Percentiles rank a stretch among this genome's conserved stretches.
Evolutionary conservation across 495 filamentous ascomycete genomes (phyloP).

Genomic region (Pseudomonodictys pantanalensis): DNA sequence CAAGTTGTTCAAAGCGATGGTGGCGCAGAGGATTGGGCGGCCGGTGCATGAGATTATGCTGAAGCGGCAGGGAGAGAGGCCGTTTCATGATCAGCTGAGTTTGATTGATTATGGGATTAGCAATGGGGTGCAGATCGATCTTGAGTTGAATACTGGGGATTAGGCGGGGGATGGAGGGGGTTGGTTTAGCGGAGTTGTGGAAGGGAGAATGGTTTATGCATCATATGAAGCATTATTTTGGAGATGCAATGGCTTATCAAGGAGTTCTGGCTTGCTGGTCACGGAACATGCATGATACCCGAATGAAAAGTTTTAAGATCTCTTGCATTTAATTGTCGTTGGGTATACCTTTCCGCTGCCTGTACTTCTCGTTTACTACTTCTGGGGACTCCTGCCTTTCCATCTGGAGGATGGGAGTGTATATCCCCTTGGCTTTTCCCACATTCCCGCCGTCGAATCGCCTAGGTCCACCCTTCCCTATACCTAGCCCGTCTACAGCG

Average conservation of each 20-base stretch:
- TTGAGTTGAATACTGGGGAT: slow-evolving; percentile 48
- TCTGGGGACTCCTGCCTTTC: slow-evolving; percentile 60
- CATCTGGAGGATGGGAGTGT: slow-evolving; percentile 68
- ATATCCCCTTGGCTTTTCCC: slow-evolving; percentile 40
- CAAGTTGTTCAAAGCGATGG: slow-evolving; percentile 82
- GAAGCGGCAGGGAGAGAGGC: slow-evolving; percentile 85
- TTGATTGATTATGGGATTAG: slow-evolving; percentile 86
- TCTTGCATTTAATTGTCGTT: too few species aligned
- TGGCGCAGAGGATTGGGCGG: slow-evolving; percentile 80
- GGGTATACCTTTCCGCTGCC: slow-evolving; percentile 68
- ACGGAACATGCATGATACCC: too few species aligned
- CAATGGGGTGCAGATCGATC: slow-evolving; percentile 84
- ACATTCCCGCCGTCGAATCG: slow-evolving; percentile 24
- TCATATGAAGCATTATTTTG: too few species aligned
- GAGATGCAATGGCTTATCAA: neutral
- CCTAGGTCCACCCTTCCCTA: slow-evolving; percentile 2
- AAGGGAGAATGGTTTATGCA: neutral
- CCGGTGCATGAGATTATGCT: slow-evolving; percentile 87
- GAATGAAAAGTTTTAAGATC: too few species aligned
- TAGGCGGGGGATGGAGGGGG: slow-evolving; percentile 7
- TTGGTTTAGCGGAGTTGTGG: neutral
- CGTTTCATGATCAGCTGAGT: slow-evolving; percentile 85
- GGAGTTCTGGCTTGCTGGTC: neutral
- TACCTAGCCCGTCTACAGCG: neutral
- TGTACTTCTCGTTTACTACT: slow-evolving; percentile 74